Percentiles rank a stretch among this genome's conserved stretches.
phyloP scores from a whole-genome alignment of 306 rosid genomes.

The Mucuna pruriens region DNA sequence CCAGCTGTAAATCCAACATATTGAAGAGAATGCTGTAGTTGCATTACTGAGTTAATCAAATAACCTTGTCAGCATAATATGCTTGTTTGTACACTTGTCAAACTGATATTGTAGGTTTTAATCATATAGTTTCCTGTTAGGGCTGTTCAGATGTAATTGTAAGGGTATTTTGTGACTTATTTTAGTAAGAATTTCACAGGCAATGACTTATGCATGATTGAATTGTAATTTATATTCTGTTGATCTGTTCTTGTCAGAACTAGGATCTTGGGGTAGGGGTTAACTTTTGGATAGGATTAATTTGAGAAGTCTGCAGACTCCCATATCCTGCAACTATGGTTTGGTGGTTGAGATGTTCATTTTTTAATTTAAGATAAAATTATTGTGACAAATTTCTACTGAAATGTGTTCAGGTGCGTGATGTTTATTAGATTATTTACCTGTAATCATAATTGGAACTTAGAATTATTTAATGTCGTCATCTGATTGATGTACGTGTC shows the following conservation, averaged over 20 bases:
- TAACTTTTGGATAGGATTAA: background rate
- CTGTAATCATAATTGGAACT: slow-evolving; percentile 1
- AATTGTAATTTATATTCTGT: background rate
- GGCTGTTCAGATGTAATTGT: background rate
- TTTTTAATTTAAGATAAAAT: slow-evolving; percentile 7
- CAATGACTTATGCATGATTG: background rate
- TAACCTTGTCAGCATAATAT: background rate
- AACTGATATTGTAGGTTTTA: background rate
- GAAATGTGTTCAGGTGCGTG: background rate
- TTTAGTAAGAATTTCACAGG: slow-evolving; percentile 9
- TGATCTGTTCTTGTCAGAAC: background rate
- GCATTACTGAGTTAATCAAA: background rate
- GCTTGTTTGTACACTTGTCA: background rate
- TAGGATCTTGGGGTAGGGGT: slow-evolving; percentile 25
- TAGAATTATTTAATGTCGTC: background rate
- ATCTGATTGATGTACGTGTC: background rate
- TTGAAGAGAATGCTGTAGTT: slow-evolving; percentile 3
- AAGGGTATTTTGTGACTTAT: background rate
- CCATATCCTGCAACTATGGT: slow-evolving; percentile 8
- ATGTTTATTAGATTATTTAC: background rate
- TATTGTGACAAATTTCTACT: background rate
- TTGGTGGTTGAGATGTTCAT: background rate
- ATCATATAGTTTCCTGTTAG: background rate
- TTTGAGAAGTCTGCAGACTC: background rate
- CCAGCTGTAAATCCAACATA: background rate